phyloP scores from a whole-genome alignment of 306 rosid species.

The Rosa multiflora region DNA sequence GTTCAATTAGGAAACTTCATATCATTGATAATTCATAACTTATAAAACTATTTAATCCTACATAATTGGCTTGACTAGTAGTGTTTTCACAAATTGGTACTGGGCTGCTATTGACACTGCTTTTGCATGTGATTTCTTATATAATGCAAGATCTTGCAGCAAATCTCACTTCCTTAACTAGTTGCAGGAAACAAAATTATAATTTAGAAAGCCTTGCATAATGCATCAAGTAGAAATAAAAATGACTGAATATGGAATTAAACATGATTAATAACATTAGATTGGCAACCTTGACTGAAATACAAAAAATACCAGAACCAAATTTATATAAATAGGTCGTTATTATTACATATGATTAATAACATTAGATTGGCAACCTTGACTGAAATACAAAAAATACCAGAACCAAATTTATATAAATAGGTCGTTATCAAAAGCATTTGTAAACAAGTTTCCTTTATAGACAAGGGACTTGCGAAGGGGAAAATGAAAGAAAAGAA shows the following conservation, averaged over 20 bases:
- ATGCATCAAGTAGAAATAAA: not conserved
- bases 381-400: conserved; percentile 8
- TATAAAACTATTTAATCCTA: too few species aligned
- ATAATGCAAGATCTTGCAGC: conserved; percentile 89
- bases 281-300: conserved; percentile 15
- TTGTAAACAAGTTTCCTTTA: conserved; percentile 77
- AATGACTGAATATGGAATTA: not conserved
- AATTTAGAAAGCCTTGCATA: conserved; percentile 6
- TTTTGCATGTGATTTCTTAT: conserved; percentile 93
- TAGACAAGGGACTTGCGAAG: conserved; percentile 23
- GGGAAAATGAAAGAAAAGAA: not conserved
- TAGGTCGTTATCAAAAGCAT: conserved; percentile 75
- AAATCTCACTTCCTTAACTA: conserved; percentile 87
- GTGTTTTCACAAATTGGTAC: too few species aligned
- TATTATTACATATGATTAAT: conserved; percentile 31
- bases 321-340: conserved; percentile 21
- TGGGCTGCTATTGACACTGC: conserved; percentile 81
- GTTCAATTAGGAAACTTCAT: too few species aligned
- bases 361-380: conserved; percentile 8
- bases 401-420: conserved; percentile 12
- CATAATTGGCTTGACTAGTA: too few species aligned
- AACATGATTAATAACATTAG: not conserved
- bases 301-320: conserved; percentile 10
- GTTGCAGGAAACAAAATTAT: conserved; percentile 34
- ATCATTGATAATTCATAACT: too few species aligned